Evolutionary conservation across 768 basidiomycete species (phyloP).

Genomic region (Kwoniella dendrophila): DNA sequence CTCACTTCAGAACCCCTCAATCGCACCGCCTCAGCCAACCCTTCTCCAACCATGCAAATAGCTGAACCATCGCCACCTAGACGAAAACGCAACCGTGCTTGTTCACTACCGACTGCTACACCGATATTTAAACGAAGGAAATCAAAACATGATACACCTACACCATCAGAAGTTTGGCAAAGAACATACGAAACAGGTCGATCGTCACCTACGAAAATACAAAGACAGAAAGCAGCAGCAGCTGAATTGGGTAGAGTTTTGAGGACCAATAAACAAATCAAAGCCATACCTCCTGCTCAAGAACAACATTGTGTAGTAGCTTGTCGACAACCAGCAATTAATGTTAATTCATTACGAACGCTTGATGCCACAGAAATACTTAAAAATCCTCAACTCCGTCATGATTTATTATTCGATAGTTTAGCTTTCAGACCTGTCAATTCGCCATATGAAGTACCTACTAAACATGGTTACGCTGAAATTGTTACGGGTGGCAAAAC

Average conservation of each 20-base stretch:
- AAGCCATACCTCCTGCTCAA: neutral
- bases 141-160: slow-evolving; percentile 23
- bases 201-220: slow-evolving; percentile 18
- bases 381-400: slow-evolving; percentile 86
- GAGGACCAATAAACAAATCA: slow-evolving; percentile 10
- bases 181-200: slow-evolving; percentile 17
- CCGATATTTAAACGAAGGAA: slow-evolving; percentile 34
- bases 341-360: slow-evolving; percentile 77
- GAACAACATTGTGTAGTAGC: slow-evolving; percentile 29
- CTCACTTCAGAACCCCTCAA: slow-evolving; percentile 46
- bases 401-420: slow-evolving; percentile 82
- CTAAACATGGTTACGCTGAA: slow-evolving; percentile 25
- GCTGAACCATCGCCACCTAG: slow-evolving; percentile 7
- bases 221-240: slow-evolving; percentile 28
- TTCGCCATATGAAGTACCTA: slow-evolving; percentile 32
- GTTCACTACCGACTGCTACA: slow-evolving; percentile 30
- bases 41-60: slow-evolving; percentile 13
- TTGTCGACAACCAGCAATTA: slow-evolving; percentile 68
- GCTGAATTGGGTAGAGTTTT: slow-evolving; percentile 23
- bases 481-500: slow-evolving; percentile 41
- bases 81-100: slow-evolving; percentile 27
- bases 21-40: slow-evolving; percentile 25
- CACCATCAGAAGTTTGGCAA: slow-evolving; percentile 30
- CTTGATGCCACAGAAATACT: slow-evolving; percentile 83
- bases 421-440: slow-evolving; percentile 56